Conservation (phyloP, 139 green algal genomes). For the Micractinium conductrix region DNA sequence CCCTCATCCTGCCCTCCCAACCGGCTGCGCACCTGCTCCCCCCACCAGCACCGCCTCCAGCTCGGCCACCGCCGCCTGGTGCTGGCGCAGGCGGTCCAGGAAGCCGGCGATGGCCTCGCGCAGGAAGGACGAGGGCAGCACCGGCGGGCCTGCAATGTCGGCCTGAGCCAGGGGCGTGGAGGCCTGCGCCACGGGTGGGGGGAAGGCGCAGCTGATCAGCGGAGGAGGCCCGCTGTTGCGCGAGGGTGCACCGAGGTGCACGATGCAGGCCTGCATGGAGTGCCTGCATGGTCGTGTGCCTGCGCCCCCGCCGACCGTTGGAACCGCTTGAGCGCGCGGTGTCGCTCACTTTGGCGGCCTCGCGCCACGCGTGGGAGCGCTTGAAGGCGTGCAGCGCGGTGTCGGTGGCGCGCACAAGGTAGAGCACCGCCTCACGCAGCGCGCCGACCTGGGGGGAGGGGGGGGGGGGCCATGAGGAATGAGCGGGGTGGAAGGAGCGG, state of each 20-base stretch:
- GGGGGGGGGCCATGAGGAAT: too few relatives aligned
- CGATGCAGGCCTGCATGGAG: too few relatives aligned
- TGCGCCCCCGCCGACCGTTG: too few relatives aligned
- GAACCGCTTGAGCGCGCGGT: too few relatives aligned
- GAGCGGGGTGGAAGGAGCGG: too few relatives aligned
- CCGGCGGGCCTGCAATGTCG: not conserved
- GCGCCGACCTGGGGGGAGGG: not conserved
- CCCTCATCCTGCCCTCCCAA: not conserved
- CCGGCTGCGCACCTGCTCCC: not conserved
- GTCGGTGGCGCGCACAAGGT: conserved; percentile 46
- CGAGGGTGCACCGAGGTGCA: not conserved
- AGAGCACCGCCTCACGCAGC: conserved; percentile 41
- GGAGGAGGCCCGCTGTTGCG: not conserved
- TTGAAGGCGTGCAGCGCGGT: conserved; percentile 49
- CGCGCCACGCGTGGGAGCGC: conserved; percentile 46
- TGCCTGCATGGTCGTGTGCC: too few relatives aligned
- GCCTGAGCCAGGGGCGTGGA: not conserved
- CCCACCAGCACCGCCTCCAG: conserved; percentile 44
- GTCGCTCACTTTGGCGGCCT: conserved; percentile 32
- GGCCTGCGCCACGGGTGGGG: not conserved
- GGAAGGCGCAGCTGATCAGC: not conserved
- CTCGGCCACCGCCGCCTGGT: conserved; percentile 33
- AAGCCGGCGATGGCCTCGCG: conserved; percentile 39
- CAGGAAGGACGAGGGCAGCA: conserved; percentile 39
- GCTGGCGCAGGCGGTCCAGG: conserved; percentile 36